These are phyloP conservation scores for Lecanosticta acicola DNA, from an alignment of 2,329 filamentous ascomycete genomes.

Conservation along the genomic window DNA sequence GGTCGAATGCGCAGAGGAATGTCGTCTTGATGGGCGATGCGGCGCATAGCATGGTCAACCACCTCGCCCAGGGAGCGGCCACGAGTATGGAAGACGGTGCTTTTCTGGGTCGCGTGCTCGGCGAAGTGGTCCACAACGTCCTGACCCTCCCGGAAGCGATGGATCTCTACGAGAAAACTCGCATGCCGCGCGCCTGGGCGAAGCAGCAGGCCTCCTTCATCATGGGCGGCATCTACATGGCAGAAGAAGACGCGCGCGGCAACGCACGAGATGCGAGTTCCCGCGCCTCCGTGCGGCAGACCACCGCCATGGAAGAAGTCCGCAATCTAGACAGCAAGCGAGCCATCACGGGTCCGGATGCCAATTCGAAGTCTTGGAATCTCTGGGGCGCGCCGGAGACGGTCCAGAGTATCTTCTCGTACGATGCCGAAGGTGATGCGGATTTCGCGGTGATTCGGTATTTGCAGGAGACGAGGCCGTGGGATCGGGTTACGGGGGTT, in stretches of 20 bases:
- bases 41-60: constrained; percentile 39
- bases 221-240: constrained; percentile 33
- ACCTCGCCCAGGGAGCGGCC: constrained; percentile 43
- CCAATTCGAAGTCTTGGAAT: constrained; percentile 33
- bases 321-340: constrained; percentile 33
- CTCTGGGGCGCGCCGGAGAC: constrained; percentile 35
- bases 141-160: constrained; percentile 34
- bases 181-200: constrained; percentile 39
- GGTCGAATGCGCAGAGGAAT: constrained; percentile 38
- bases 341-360: constrained; percentile 13
- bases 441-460: constrained; percentile 27
- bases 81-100: constrained; percentile 43
- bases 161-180: constrained; percentile 36
- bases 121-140: constrained; percentile 32
- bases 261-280: constrained; percentile 9
- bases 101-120: constrained; percentile 36
- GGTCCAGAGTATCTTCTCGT: constrained; percentile 34
- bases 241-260: constrained; percentile 23
- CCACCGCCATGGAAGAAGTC: constrained; percentile 24
- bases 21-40: constrained; percentile 39
- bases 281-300: constrained; percentile 7
- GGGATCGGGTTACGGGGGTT: constrained; percentile 29
- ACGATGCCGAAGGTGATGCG: constrained; percentile 35
- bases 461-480: constrained; percentile 19
- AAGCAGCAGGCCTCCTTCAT: constrained; percentile 40